phyloP scores from a whole-genome alignment of 495 filamentous ascomycete genomes.

The Tuber microsphaerosporum region DNA sequence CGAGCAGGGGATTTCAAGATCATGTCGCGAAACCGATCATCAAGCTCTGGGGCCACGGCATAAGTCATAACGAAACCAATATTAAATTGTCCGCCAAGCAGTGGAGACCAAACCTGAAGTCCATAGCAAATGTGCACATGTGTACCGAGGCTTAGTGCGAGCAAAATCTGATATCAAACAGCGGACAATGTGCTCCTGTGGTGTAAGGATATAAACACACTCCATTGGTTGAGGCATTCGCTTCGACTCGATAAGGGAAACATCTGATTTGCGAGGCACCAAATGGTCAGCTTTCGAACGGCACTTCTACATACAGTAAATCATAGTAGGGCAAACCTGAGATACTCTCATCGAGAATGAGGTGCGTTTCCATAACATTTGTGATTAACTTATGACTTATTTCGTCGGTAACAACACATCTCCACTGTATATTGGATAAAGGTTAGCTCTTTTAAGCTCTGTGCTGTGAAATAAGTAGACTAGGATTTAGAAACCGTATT shows the following conservation, averaged over 20 bases:
- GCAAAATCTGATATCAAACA: slow-evolving; percentile 90
- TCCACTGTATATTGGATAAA: slow-evolving; percentile 61
- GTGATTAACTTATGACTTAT: slow-evolving; percentile 71
- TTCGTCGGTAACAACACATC: slow-evolving; percentile 83
- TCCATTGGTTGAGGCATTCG: slow-evolving; percentile 80
- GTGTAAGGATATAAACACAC: slow-evolving; percentile 83
- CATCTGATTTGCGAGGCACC: slow-evolving; percentile 12
- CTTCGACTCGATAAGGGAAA: slow-evolving; percentile 62
- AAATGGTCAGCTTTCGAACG: neutral
- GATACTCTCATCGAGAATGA: slow-evolving; percentile 90
- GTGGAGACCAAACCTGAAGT: slow-evolving; percentile 55
- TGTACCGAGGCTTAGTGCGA: slow-evolving; percentile 58
- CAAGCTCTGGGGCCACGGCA: slow-evolving; percentile 41
- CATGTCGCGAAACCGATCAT: slow-evolving; percentile 36
- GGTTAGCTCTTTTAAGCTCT: slow-evolving; percentile 10
- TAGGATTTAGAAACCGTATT: slow-evolving; percentile 19
- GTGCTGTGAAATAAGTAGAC: neutral
- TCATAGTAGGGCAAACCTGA: slow-evolving; percentile 58
- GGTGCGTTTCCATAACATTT: slow-evolving; percentile 83
- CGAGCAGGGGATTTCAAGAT: slow-evolving; percentile 49
- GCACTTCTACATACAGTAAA: neutral
- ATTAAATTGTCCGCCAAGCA: neutral
- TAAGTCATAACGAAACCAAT: slow-evolving; percentile 44
- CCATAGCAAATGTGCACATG: slow-evolving; percentile 72
- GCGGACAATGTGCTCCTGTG: slow-evolving; percentile 77